Percentiles rank a stretch among this genome's conserved stretches.
These are phyloP conservation scores for Dactylonectria macrodidyma DNA, from an alignment of 2,329 filamentous ascomycete genomes.

Conservation along the genomic window DNA sequence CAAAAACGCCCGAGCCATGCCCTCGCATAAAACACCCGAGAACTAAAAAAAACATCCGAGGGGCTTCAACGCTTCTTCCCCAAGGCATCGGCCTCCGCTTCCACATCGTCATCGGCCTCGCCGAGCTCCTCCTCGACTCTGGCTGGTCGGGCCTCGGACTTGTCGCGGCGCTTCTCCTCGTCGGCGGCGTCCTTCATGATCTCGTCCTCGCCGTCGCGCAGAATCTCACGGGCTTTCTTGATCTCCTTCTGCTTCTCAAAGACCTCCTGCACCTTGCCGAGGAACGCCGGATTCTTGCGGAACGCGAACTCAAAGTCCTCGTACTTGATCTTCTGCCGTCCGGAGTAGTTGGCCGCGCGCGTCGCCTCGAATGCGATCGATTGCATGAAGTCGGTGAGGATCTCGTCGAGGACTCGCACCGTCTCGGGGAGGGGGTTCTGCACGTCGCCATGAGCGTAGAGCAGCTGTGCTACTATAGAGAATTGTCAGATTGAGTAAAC, in stretches of 20 bases:
- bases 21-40: constrained; percentile 15
- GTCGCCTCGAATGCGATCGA: constrained; percentile 93
- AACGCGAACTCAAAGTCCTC: constrained; percentile 98
- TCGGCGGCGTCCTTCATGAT: constrained; percentile 68
- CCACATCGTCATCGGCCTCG: constrained; percentile 66
- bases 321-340: constrained; percentile 96
- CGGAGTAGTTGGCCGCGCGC: constrained; percentile 85
- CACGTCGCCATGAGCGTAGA: constrained; percentile 86
- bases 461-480: constrained; percentile 76
- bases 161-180: constrained; percentile 58
- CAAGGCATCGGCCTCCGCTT: constrained; percentile 58
- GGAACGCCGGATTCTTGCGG: constrained; percentile 85
- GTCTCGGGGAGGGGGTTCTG: constrained; percentile 85
- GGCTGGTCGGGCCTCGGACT: constrained; percentile 44
- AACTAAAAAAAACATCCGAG: background rate
- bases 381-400: constrained; percentile 96
- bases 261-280: constrained; percentile 91
- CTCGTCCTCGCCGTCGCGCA: constrained; percentile 77
- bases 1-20: constrained; percentile 15
- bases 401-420: constrained; percentile 90
- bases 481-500: constrained; percentile 4
- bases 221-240: constrained; percentile 84
- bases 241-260: constrained; percentile 90
- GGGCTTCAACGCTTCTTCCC: constrained; percentile 54
- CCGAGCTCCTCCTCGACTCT: constrained; percentile 66